Evolutionary conservation across 2,329 filamentous ascomycete genomes (phyloP).

Genomic region (Aspergillus hortae): DNA sequence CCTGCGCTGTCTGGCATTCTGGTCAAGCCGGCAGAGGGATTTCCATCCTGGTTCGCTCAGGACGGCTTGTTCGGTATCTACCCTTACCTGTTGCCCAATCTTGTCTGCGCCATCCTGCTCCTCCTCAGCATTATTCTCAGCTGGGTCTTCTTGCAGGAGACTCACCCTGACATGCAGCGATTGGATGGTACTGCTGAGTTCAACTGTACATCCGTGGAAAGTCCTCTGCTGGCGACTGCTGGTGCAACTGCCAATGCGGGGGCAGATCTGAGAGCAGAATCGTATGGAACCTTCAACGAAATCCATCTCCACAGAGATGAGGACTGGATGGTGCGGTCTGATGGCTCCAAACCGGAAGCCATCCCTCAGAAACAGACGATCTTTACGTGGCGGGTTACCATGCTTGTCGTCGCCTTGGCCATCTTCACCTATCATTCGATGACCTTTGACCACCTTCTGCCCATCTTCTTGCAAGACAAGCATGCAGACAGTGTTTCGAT

Average conservation of each 20-base stretch:
- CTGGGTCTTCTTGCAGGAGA: slow-evolving; percentile 81
- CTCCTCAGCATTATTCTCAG: slow-evolving; percentile 74
- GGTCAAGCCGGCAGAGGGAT: slow-evolving; percentile 71
- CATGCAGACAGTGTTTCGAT: slow-evolving; percentile 30
- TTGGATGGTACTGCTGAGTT: slow-evolving; percentile 39
- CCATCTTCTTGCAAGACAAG: slow-evolving; percentile 84
- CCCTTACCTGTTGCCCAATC: slow-evolving; percentile 85
- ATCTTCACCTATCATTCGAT: slow-evolving; percentile 95
- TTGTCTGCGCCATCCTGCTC: slow-evolving; percentile 75
- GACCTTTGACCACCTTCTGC: slow-evolving; percentile 88
- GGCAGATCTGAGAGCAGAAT: slow-evolving; percentile 72
- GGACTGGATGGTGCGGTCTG: slow-evolving; percentile 49
- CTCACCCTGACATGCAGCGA: slow-evolving; percentile 76
- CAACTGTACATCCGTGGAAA: slow-evolving; percentile 55
- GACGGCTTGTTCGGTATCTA: slow-evolving; percentile 70
- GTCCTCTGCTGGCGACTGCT: slow-evolving; percentile 71
- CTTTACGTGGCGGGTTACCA: slow-evolving; percentile 64
- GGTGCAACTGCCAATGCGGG: slow-evolving; percentile 70
- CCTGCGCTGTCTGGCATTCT: slow-evolving; percentile 65
- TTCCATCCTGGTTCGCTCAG: slow-evolving; percentile 65
- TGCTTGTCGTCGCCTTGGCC: slow-evolving; percentile 75
- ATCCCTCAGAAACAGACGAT: slow-evolving; percentile 43
- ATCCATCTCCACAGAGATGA: slow-evolving; percentile 54
- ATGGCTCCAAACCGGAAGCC: slow-evolving; percentile 42
- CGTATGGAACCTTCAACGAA: slow-evolving; percentile 69